Evolutionary conservation across 306 rosid genomes (phyloP).

Genomic region (Vachellia pachyceras): DNA sequence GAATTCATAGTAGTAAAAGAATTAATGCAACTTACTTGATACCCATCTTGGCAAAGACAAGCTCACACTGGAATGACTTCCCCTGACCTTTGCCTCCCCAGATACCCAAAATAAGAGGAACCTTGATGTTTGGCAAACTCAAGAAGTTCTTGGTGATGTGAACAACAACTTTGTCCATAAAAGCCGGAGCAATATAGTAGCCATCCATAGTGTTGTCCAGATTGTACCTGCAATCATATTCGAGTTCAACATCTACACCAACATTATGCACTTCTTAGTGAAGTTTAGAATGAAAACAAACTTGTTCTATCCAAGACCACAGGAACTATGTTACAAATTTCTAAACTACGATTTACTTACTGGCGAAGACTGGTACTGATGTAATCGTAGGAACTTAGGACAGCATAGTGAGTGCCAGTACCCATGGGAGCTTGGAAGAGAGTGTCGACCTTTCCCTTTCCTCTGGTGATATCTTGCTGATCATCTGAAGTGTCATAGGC

Average conservation of each 20-base stretch:
- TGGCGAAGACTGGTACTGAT: constrained; percentile 72
- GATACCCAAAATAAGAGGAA: constrained; percentile 91
- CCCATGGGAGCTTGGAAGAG: constrained; percentile 79
- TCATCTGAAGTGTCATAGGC: constrained; percentile 82
- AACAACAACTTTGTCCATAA: constrained; percentile 84
- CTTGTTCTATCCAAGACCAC: not conserved
- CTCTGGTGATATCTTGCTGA: constrained; percentile 87
- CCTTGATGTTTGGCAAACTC: constrained; percentile 76
- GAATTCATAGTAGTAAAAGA: too few species aligned
- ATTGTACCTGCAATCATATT: constrained; percentile 49
- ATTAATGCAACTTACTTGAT: constrained; percentile 72
- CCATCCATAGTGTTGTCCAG: constrained; percentile 79
- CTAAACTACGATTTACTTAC: constrained; percentile 49
- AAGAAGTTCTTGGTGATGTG: constrained; percentile 84
- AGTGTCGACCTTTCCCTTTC: constrained; percentile 84
- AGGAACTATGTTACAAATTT: not conserved
- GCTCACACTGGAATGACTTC: constrained; percentile 90
- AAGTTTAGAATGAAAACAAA: constrained; percentile 3
- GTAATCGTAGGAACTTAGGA: constrained; percentile 81
- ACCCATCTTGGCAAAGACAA: constrained; percentile 94
- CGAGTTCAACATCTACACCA: constrained; percentile 18
- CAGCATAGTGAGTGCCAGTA: constrained; percentile 77
- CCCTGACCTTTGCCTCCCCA: constrained; percentile 99
- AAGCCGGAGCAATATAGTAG: constrained; percentile 82
- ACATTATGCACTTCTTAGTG: not conserved